Evolutionary conservation across 192 early-diverging fungal species (phyloP).

Genomic region (Coemansia brasiliensis): DNA sequence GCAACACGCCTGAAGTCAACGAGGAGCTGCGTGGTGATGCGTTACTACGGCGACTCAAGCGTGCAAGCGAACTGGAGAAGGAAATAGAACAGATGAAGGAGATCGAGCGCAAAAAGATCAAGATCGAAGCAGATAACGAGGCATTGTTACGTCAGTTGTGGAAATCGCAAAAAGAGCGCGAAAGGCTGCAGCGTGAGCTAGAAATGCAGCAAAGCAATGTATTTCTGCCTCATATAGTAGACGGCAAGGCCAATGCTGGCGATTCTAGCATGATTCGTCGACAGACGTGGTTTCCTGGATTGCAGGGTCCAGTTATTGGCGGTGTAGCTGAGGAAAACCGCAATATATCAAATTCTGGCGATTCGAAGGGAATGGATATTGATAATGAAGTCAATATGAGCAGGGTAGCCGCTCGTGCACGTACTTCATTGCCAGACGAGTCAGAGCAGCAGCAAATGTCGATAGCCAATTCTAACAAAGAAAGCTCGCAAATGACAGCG

Average conservation of each 20-base stretch:
- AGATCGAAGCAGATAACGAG: constrained; percentile 54
- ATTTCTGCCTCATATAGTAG: constrained; percentile 19
- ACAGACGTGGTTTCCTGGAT: constrained; percentile 56
- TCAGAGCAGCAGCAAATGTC: background rate
- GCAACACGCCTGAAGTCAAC: constrained; percentile 80
- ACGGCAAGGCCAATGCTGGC: constrained; percentile 10
- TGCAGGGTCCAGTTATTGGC: constrained; percentile 19
- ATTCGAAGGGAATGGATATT: constrained; percentile 19
- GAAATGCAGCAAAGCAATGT: constrained; percentile 37
- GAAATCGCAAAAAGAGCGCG: constrained; percentile 51
- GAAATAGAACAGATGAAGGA: constrained; percentile 56
- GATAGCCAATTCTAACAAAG: too few species aligned
- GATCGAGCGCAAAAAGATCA: constrained; percentile 49
- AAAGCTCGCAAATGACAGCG: background rate
- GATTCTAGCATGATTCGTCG: constrained; percentile 21
- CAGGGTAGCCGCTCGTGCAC: background rate
- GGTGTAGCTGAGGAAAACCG: background rate
- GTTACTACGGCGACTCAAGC: constrained; percentile 46
- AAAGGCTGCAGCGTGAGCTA: constrained; percentile 48
- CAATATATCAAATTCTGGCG: background rate
- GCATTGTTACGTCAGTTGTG: constrained; percentile 48
- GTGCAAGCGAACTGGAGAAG: constrained; percentile 50
- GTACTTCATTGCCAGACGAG: background rate
- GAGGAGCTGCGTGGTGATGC: constrained; percentile 58
- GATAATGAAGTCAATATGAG: constrained; percentile 8